These are phyloP conservation scores for Phytopythium vexans DNA, from an alignment of 352 stramenopile genomes.

Conservation along the genomic window DNA sequence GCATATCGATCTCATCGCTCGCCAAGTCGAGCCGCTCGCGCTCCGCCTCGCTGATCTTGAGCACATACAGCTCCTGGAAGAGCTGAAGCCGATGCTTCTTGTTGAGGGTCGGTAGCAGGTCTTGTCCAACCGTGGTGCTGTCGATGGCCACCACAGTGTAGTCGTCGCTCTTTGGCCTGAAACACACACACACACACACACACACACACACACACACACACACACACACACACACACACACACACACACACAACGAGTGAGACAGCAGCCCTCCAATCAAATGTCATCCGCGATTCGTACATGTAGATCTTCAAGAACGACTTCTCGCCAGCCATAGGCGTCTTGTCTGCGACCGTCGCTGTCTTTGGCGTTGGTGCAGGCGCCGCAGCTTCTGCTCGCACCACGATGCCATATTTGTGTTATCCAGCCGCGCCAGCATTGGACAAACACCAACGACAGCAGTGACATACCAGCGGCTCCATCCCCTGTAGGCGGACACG, in stretches of 20 bases:
- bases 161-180: slow-evolving; percentile 85
- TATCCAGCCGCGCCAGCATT: background rate
- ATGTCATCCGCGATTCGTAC: slow-evolving; percentile 20
- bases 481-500: slow-evolving; percentile 71
- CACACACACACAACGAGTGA: background rate
- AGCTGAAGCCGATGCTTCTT: slow-evolving; percentile 85
- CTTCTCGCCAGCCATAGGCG: slow-evolving; percentile 62
- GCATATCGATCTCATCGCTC: slow-evolving; percentile 86
- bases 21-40: slow-evolving; percentile 75
- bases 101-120: slow-evolving; percentile 82
- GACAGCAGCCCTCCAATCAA: too few relatives aligned
- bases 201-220: background rate
- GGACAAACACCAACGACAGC: background rate
- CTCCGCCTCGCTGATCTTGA: slow-evolving; percentile 87
- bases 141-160: slow-evolving; percentile 88
- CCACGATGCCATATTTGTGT: background rate
- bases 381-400: slow-evolving; percentile 15
- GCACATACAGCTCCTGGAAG: slow-evolving; percentile 85
- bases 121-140: slow-evolving; percentile 69
- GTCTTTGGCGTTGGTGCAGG: slow-evolving; percentile 21
- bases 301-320: slow-evolving; percentile 88
- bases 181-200: background rate
- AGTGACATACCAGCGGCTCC: slow-evolving; percentile 26
- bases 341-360: slow-evolving; percentile 31
- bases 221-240: background rate